Evolutionary conservation across 768 basidiomycete species (phyloP).

Genomic region (Ramaria sp.): DNA sequence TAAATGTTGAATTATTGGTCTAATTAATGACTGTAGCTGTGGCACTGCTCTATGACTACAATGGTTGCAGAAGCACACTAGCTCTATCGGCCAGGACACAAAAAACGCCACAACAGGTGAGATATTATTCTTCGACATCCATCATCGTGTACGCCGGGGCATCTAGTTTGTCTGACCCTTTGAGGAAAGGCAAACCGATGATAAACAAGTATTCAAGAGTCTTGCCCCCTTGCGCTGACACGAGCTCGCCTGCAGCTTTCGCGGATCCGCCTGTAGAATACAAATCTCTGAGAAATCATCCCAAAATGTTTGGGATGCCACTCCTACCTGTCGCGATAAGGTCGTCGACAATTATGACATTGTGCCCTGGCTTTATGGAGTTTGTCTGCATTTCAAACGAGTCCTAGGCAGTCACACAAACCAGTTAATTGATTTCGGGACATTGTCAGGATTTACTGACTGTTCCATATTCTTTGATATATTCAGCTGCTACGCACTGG

Average conservation of each 20-base stretch:
- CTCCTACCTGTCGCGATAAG: conserved; percentile 86
- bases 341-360: conserved; percentile 85
- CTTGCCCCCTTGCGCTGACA: conserved; percentile 71
- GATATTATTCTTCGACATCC: conserved; percentile 51
- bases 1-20: conserved; percentile 6
- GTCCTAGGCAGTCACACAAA: conserved; percentile 41
- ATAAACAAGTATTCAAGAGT: conserved; percentile 92
- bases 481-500: conserved; percentile 57
- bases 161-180: conserved; percentile 66
- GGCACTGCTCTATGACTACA: neutral
- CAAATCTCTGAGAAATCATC: neutral
- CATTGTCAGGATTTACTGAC: conserved; percentile 31
- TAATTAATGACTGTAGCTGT: neutral
- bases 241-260: conserved; percentile 82
- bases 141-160: conserved; percentile 87
- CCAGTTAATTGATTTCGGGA: neutral
- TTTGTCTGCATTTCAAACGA: conserved; percentile 93
- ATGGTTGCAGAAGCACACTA: neutral
- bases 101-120: neutral
- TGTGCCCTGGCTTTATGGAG: conserved; percentile 73
- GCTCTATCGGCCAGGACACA: neutral
- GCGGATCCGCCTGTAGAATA: conserved; percentile 73
- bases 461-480: conserved; percentile 89
- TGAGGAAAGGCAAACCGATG: conserved; percentile 69
- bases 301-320: neutral